Evolutionary conservation across 1,284 basidiomycete species (phyloP).

Genomic region (Cryptococcus sp.): DNA sequence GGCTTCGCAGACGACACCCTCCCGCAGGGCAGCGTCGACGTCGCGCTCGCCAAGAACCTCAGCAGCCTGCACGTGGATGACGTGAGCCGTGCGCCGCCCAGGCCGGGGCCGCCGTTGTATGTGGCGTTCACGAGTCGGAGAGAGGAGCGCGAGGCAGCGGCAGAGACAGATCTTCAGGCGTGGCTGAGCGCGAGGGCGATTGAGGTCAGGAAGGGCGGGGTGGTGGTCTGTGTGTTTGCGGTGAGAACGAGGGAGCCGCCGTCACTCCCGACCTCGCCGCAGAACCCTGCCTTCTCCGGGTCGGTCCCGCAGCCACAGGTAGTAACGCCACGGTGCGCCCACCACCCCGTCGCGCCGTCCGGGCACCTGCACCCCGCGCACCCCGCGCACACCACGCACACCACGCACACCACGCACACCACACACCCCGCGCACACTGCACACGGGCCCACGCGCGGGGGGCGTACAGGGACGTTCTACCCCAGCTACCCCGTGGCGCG

Average conservation of each 20-base stretch:
- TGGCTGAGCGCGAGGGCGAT: slow-evolving; percentile 19
- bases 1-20: slow-evolving; percentile 14
- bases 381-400: background rate
- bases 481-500: slow-evolving; percentile 5
- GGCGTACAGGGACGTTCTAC: background rate
- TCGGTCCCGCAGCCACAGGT: too few species aligned
- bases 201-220: slow-evolving; percentile 21
- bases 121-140: slow-evolving; percentile 12
- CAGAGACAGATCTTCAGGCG: slow-evolving; percentile 16
- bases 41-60: slow-evolving; percentile 19
- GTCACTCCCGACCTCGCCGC: background rate
- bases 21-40: slow-evolving; percentile 16
- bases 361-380: slow-evolving; percentile 2
- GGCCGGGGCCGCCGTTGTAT: slow-evolving; percentile 7
- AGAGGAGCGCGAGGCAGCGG: slow-evolving; percentile 16
- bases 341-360: background rate
- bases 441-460: too few species aligned
- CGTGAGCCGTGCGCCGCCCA: background rate
- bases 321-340: background rate
- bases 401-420: background rate
- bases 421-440: background rate
- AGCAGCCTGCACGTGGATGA: slow-evolving; percentile 13
- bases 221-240: slow-evolving; percentile 16
- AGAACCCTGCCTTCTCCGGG: background rate
- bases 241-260: slow-evolving; percentile 9